Evolutionary conservation across 2,329 filamentous ascomycete genomes (phyloP), one percentile per base, ranked within the genome.

Genomic region (Nemania abortiva): DNA sequence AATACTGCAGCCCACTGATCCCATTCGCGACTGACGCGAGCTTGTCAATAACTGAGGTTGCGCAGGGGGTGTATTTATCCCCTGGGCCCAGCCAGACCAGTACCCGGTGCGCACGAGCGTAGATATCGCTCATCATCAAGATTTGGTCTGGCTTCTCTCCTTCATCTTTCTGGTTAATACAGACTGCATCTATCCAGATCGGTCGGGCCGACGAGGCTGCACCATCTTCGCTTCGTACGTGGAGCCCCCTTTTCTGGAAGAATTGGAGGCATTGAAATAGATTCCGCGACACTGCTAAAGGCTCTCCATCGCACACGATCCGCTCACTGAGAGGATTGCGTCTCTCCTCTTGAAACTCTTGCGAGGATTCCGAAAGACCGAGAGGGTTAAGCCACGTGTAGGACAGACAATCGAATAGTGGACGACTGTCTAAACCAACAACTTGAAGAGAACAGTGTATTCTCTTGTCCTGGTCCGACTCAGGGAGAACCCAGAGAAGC

Each of bases 61-160:
- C 56, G n/a, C 22, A 10, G 7, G 15, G 11, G 45, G 5, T 49
- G n/a, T 59, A 15, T 6, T 60, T 5, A 37, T 60, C 57, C 6
- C 9, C 42, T 13, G 42, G 42, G 18, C 57, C 57, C 39, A 60
- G 27, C 57, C 57, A 60, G 13, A 60, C 37, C 2, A 60, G 5
- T 1, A 60, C 57, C 6, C 9, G 22, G 1, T 37, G 34, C n/a
- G 57, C 57, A 18, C n/a, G 20, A 37, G 11, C 42, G 15, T 60
- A 60, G 57, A 60, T 60, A n/a, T 45, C 15, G 7, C 57, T 20
- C 57, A 60, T 66, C 56, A 66, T 42, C 2, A 22, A 15, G 4
- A 66, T 27, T 39, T 66, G 63, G 2, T 24, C n/a, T 1, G 13
- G 27, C 56, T 66, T 61, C 22, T 61, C 63, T 34, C 22, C 29